These are phyloP conservation scores for Agrocybe praecox DNA, from an alignment of 768 basidiomycete genomes.

Conservation along the genomic window DNA sequence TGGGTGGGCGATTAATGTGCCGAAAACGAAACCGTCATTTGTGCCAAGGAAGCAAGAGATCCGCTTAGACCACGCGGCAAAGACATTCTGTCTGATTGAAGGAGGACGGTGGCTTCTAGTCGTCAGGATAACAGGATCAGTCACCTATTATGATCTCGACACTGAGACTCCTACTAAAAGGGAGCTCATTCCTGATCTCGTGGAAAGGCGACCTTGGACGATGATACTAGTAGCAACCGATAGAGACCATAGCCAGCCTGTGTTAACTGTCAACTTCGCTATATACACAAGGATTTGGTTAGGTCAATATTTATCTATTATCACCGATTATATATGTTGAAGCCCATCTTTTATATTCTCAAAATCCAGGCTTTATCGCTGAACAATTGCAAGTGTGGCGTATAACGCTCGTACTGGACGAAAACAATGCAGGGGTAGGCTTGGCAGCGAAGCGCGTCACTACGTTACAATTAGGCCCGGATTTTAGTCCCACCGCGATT, in stretches of 20 bases:
- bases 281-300: conserved; percentile 7
- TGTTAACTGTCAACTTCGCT: conserved; percentile 2
- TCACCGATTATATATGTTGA: background rate
- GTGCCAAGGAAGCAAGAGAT: background rate
- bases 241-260: background rate
- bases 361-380: background rate
- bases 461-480: background rate
- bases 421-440: background rate
- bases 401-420: background rate
- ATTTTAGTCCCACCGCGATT: background rate
- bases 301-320: conserved; percentile 2
- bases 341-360: background rate
- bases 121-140: background rate
- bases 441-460: background rate
- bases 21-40: background rate
- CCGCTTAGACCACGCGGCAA: background rate
- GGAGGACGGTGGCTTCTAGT: conserved; percentile 15
- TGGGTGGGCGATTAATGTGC: background rate
- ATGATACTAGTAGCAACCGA: background rate
- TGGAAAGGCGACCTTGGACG: background rate
- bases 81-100: conserved; percentile 7
- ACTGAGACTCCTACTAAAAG: background rate
- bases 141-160: conserved; percentile 11
- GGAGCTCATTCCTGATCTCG: conserved; percentile 2
- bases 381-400: conserved; percentile 10